Base-by-base conservation (phyloP, 257 asterid genomes). In the Penstemon newberryi region DNA sequence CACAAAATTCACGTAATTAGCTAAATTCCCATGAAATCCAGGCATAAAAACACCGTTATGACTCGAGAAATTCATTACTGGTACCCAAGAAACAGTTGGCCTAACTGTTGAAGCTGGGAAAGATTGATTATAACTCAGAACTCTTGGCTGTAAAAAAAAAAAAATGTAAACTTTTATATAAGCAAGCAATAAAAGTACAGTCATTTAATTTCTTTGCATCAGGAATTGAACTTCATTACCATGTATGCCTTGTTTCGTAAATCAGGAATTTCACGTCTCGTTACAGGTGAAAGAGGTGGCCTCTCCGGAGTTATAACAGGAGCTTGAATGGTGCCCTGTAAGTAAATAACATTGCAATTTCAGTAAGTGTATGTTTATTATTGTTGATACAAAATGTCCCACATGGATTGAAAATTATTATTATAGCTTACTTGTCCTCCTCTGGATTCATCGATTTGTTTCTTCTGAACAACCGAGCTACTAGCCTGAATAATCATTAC, bases 281-380 rank as follows among this genome's bases (percentile, higher is more conserved):
- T 58, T 58, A 45, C 47, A 0, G 71, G 74, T 57, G 76, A 61
- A 68, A 61, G 76, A 71, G 81, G 79, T 3, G 79, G 81, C 73
- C 49, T 60, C 60, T 65, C 77, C 3, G 69, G 42, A 18, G 58
- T 25, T 3, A 59, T 3, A 41, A 36, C 60, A 44, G 71, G 61
- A 63, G 63, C 45, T 60, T 37, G 38, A 18, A 37, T n/a, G 65
- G 37, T 52, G 8, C 53, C 46, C 75, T 74, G 73, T 33, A 49
- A 61, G 33, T 25, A 25, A 25, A 15, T 1, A 56, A 56, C 0
- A 12, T 55, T 57, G 36, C 13, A 55, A 43, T 25, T 25, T 25
- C 33, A 25, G 2, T 25, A 25, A 25, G 33, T 25, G 1, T 25
- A 25, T 25, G 33, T 25, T 25, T 25, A 25, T 25, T 25, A 25